phyloP scores from a whole-genome alignment of 2,329 filamentous ascomycete species.

The Dactylellina cionopaga region DNA sequence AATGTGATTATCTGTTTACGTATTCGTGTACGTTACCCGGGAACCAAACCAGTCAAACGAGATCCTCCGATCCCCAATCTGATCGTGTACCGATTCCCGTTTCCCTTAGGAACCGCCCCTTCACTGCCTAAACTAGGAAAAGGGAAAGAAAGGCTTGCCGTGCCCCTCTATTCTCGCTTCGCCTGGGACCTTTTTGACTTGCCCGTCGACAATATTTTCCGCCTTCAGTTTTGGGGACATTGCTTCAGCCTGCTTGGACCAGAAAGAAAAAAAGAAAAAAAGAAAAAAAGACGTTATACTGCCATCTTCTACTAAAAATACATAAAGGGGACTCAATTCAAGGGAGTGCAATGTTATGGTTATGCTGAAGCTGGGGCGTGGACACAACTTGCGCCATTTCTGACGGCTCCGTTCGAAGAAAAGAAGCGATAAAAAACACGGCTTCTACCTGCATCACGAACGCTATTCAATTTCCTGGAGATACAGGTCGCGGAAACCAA shows the following conservation, averaged over 20 bases:
- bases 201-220: constrained; percentile 22
- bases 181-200: constrained; percentile 7
- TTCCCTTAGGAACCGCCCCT: neutral
- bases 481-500: constrained; percentile 17
- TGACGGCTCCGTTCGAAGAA: neutral
- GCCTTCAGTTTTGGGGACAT: constrained; percentile 44
- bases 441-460: neutral
- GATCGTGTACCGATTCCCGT: constrained; percentile 19
- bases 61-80: constrained; percentile 34
- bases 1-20: constrained; percentile 31
- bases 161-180: constrained; percentile 13
- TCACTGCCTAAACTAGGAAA: constrained; percentile 5
- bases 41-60: constrained; percentile 33
- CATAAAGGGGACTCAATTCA: constrained; percentile 5
- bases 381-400: constrained; percentile 29
- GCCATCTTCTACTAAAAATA: constrained; percentile 11
- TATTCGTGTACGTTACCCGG: constrained; percentile 33
- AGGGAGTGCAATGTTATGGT: constrained; percentile 33
- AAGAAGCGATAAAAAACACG: constrained; percentile 8
- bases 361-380: constrained; percentile 6
- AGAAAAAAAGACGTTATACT: neutral
- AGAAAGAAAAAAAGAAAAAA: too few relatives aligned
- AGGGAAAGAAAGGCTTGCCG: constrained; percentile 10
- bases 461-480: neutral
- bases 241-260: constrained; percentile 2